Evolutionary conservation across 306 rosid species (phyloP).

Genomic region (Rosa rugosa): DNA sequence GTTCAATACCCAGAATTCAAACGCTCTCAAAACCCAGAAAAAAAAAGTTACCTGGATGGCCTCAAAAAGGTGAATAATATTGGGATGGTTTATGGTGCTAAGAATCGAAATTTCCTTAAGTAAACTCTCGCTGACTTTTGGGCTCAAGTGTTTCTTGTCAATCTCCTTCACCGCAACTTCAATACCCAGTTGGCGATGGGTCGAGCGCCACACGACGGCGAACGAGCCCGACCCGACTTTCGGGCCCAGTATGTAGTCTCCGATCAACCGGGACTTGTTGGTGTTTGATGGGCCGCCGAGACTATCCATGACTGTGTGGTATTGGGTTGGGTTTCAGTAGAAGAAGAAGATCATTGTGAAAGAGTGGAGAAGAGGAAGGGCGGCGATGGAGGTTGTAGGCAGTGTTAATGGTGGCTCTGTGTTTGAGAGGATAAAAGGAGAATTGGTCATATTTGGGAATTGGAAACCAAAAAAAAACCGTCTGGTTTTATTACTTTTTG

Average conservation of each 20-base stretch:
- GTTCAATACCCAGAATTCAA: background rate
- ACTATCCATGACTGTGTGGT: conserved; percentile 37
- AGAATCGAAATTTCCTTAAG: conserved; percentile 83
- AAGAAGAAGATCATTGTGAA: conserved; percentile 2
- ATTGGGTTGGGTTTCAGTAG: background rate
- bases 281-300: background rate
- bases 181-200: conserved; percentile 71
- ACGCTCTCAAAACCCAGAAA: background rate
- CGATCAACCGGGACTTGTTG: conserved; percentile 48
- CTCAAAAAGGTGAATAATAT: conserved; percentile 72
- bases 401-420: background rate
- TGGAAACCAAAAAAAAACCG: background rate
- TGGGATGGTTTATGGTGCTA: conserved; percentile 74
- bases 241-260: conserved; percentile 76
- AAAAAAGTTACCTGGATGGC: conserved; percentile 49
- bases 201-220: conserved; percentile 78
- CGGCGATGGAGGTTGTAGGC: background rate
- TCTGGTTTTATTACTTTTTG: background rate
- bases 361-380: background rate
- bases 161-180: conserved; percentile 87
- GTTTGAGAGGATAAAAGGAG: background rate
- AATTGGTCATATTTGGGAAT: conserved; percentile 9
- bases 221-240: conserved; percentile 86
- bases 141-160: conserved; percentile 52
- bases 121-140: conserved; percentile 71